Evolutionary conservation across 78 protist species (phyloP).

Genomic region (Dictyostelium discoideum): DNA sequence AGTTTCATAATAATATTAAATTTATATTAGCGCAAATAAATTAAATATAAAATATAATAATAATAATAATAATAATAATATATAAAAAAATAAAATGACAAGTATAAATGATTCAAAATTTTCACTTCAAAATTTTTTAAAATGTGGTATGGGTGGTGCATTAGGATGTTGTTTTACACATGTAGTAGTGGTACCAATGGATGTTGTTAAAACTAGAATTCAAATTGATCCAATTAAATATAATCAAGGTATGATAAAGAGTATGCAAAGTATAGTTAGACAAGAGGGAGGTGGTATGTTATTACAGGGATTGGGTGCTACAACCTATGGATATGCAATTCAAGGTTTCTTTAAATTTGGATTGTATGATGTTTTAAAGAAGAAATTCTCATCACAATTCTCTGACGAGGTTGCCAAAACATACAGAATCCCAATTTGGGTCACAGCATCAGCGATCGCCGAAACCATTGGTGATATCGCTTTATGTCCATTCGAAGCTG

Average conservation of each 20-base stretch:
- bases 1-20: too few species aligned
- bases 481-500: conserved; percentile 91
- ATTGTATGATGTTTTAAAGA: conserved; percentile 91
- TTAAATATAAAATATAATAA: neutral
- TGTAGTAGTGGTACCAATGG: conserved; percentile 91
- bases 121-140: conserved; percentile 15
- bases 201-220: conserved; percentile 84
- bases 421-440: conserved; percentile 82
- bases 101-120: neutral
- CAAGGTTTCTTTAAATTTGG: conserved; percentile 94
- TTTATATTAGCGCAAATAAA: neutral
- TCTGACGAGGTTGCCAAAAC: conserved; percentile 84
- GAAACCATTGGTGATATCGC: conserved; percentile 92
- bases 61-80: neutral
- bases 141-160: conserved; percentile 87
- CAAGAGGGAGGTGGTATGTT: conserved; percentile 86
- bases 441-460: conserved; percentile 87
- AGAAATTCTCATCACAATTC: conserved; percentile 59
- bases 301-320: conserved; percentile 79
- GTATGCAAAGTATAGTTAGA: conserved; percentile 51
- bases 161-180: conserved; percentile 92
- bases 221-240: conserved; percentile 82
- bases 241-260: conserved; percentile 62
- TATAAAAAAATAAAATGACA: neutral
- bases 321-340: conserved; percentile 87